Evolutionary conservation across 2,329 filamentous ascomycete species (phyloP), one percentile per base, ranked within the genome.

Genomic region (Aspergillus sp.): DNA sequence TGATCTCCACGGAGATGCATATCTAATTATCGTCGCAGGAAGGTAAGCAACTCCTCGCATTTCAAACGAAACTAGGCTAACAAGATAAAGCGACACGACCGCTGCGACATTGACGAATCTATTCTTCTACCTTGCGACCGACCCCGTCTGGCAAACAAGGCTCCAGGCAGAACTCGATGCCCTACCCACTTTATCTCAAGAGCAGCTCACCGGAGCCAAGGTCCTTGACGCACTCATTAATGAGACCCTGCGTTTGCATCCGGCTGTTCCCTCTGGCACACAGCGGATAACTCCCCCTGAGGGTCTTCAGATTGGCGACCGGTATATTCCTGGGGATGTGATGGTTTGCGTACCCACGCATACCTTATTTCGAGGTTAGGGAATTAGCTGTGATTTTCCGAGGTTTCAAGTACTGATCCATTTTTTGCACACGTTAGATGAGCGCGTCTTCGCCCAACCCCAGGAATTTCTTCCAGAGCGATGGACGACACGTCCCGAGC

Each of bases 21-120:
- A 65, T 13, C 30, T 70, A 19, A 65, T 72, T 46, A 56, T 71
- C 19, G 66, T 74, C 2, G 71, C 72, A 15, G 72, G 72, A 46
- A 70, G 68, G 68, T 68, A 31, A 28, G 25, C 25, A 28, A 28
- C 25, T 7, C 25, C 6, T 7, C 25, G 6, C 25, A 28, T 28
- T 28, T 7, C 25, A 28, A 3, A 28, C 25, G 25, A 7, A 28
- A 4, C 25, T 28, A 4, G 25, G 25, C 25, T 3, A 28, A 28
- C 25, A 28, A 28, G 6, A 28, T 41, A 41, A 3, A 64, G 63
- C 55, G 63, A 64, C 23, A 64, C 63, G 8, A 64, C 60, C 8
- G 60, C 60, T 3, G 49, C 60, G 8, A 55, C 60, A 4, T 41
- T 64, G 23, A 56, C 57, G 8, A 57, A 38, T 43, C 5, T 59